Conservation (phyloP, 2,329 filamentous ascomycete genomes). For the Zasmidium angulare region DNA sequence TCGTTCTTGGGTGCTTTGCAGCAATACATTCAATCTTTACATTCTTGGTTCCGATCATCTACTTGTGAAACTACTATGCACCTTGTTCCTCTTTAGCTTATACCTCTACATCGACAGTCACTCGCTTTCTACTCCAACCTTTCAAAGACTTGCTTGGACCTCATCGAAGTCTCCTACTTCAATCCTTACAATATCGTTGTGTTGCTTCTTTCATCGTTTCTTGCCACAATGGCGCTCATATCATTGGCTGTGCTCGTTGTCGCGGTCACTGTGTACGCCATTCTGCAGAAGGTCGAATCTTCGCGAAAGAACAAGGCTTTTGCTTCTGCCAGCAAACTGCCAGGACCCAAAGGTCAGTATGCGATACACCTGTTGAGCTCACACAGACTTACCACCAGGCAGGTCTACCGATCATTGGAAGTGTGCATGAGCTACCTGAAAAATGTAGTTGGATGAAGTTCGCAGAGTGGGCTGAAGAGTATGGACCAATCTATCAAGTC, state of each 20-base stretch:
- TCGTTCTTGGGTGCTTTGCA: neutral
- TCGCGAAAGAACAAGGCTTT: slow-evolving; percentile 6
- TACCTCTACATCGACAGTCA: neutral
- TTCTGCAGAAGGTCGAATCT: slow-evolving; percentile 19
- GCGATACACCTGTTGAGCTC: neutral
- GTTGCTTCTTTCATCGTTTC: neutral
- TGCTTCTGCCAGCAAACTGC: slow-evolving; percentile 12
- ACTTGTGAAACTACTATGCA: neutral
- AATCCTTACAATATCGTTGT: neutral
- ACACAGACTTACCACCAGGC: neutral
- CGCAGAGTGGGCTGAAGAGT: slow-evolving; percentile 6
- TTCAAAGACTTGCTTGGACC: neutral
- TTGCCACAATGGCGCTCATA: slow-evolving; percentile 20
- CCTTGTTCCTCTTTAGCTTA: neutral
- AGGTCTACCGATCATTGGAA: slow-evolving; percentile 38
- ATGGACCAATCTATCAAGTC: slow-evolving; percentile 44
- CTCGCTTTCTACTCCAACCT: neutral
- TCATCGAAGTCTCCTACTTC: neutral
- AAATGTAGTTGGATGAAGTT: slow-evolving; percentile 16
- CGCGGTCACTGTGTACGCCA: slow-evolving; percentile 29
- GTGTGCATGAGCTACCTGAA: slow-evolving; percentile 7
- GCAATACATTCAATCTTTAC: neutral
- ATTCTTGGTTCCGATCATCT: neutral
- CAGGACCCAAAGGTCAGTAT: slow-evolving; percentile 26
- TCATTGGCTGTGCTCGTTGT: slow-evolving; percentile 23